Base-by-base conservation (phyloP, 768 basidiomycete genomes). In the Boletus rubescentipes region DNA sequence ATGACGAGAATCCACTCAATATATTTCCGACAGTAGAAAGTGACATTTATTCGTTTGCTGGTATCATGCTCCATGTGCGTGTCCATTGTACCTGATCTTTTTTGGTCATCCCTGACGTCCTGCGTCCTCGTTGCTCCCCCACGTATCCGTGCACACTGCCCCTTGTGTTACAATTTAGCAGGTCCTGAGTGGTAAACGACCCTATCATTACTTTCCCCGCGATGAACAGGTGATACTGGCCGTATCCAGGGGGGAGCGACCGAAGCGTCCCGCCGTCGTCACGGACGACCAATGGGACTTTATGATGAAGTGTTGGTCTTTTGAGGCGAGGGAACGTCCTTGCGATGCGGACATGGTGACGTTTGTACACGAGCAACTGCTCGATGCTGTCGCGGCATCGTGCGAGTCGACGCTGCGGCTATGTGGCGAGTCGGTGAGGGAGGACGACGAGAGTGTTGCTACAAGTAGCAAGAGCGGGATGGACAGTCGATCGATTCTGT, bases 31-130 rank as follows among this genome's bases (percentile, higher is more conserved):
- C 65, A 5, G 2, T 4, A 55, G 58, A 44, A 7, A 77, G 70
- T 41, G 79, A 82, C 61, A 71, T 77, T 0, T 67, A 67, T 53
- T 67, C 47, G 73, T 75, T 51, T 55, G 65, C 41, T 5, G 57
- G 65, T 5, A 62, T 67, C 42, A 62, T 68, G 54, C 46, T 67
- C 32, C 53, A 64, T 1, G 66, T 68, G 16, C 41, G 65, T 56
- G 32, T 30, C 26, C 9, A 12, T 3, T 32, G 1, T 40, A 5
- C 6, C 39, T 32, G 15, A 1, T 10, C 2, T 31, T 12, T 32
- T 16, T 15, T 15, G 23, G 26, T 26, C n/a, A n/a, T n/a, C 26
- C 26, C 26, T 49, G 35, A 45, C 23, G 1, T 20, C 6, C 5
- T 5, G 3, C 1, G 3, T n/a, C 12, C 3, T 26, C 14, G 20